phyloP scores from a whole-genome alignment of 192 early-diverging fungal genomes.

The Funneliformis geosporum region DNA sequence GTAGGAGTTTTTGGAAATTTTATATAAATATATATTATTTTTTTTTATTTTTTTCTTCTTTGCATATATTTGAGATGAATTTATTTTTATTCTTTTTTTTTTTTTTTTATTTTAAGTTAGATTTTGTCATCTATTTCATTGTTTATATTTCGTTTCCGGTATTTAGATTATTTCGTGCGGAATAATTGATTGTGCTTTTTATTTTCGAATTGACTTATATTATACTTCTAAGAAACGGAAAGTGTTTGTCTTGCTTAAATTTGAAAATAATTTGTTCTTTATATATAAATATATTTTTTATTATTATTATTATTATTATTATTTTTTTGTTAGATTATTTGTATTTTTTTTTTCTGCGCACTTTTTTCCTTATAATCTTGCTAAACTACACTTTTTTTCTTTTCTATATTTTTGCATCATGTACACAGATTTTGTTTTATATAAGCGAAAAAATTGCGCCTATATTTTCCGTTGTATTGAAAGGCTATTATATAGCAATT shows the following conservation, averaged over 20 bases:
- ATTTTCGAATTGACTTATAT: not conserved
- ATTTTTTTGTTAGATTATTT: not conserved
- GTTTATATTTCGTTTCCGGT: not conserved
- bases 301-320: not conserved
- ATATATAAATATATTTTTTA: too few relatives aligned
- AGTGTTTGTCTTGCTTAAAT: not conserved
- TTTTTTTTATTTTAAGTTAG: not conserved
- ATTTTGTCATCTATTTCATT: not conserved
- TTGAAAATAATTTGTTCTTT: not conserved
- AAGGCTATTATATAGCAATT: not conserved
- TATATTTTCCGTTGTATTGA: not conserved
- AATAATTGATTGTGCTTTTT: not conserved
- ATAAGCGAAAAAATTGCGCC: not conserved
- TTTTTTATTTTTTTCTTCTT: not conserved
- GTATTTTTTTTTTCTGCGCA: not conserved
- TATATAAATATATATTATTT: not conserved
- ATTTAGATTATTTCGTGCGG: not conserved
- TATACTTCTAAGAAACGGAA: not conserved
- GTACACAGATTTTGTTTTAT: not conserved
- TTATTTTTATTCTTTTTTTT: not conserved
- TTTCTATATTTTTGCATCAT: not conserved
- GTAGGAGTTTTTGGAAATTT: not conserved
- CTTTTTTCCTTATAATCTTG: not conserved
- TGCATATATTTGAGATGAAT: not conserved
- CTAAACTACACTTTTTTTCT: not conserved